Base-by-base conservation (phyloP, 2,329 filamentous ascomycete genomes). In the Drechslerella coelobrocha region DNA sequence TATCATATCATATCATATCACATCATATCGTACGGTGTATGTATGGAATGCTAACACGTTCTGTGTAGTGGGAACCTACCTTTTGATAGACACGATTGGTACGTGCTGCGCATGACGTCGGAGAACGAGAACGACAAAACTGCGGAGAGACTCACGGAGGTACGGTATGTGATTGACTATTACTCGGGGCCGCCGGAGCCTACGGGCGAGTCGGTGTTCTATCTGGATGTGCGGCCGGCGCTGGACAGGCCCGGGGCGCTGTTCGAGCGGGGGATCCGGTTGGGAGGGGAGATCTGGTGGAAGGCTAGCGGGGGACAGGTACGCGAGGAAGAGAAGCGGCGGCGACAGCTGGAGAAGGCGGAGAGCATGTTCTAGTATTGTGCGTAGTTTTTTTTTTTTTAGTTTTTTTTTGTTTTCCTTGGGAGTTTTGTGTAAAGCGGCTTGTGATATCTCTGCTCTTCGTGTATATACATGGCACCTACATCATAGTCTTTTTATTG, bases 51-150 rank as follows among this genome's bases (percentile, higher is more conserved):
- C 23, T 48, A 12, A 31, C 23, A 23, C 2, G 52, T 37, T 61
- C 26, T 53, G 39, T n/a, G 37, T 41, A 24, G 51, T 39, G 69
- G 53, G 37, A 60, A 50, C 57, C 89, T 91, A 9, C 94, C 94
- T 0, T 99, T 99, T 76, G 94, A 99, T 79, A 87, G 94, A 72
- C 94, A 99, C 78, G 94, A 99, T 78, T 99, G 94, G 94, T 97
- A 89, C 77, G 90, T 99, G 43, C 85, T 90, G 73, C 85, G 94
- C 73, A 84, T 88, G 31, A 80, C 84, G 52, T 83, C 87, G 59
- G 90, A 90, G 26, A 78, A 87, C 66, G 83, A 82, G 76, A 89
- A 88, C 78, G 88, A 97, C 81, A 51, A 52, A 23, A 68, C 69
- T 17, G 61, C 59, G 19, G 41, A 17, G 19, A 23, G 41, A 1